Conservation (phyloP, 371 early-diverging fungal species). For the Apophysomyces elegans region DNA sequence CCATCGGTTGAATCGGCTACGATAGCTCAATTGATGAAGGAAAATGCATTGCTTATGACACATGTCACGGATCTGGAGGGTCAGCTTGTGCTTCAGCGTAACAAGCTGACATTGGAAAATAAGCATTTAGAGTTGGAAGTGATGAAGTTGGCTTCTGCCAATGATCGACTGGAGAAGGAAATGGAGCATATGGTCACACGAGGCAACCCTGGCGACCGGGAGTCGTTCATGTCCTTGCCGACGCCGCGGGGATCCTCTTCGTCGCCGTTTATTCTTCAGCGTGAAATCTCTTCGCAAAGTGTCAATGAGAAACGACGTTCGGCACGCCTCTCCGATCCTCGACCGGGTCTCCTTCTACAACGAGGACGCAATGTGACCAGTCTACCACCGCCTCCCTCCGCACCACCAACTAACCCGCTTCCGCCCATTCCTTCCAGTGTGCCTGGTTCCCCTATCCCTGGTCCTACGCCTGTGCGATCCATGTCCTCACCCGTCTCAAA, state of each 20-base stretch:
- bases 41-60: slow-evolving; percentile 38
- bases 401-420: slow-evolving; percentile 1
- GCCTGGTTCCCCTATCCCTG: background rate
- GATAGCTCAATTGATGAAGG: slow-evolving; percentile 32
- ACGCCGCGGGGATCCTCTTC: background rate
- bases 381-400: background rate
- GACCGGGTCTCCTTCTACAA: background rate
- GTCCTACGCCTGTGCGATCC: background rate
- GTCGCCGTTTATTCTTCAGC: background rate
- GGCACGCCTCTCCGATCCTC: background rate
- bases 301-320: background rate
- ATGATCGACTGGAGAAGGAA: slow-evolving; percentile 55
- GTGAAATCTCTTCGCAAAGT: background rate
- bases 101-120: slow-evolving; percentile 39
- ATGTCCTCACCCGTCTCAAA: background rate
- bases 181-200: slow-evolving; percentile 50
- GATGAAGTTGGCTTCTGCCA: slow-evolving; percentile 48
- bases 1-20: slow-evolving; percentile 19
- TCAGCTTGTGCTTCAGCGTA: slow-evolving; percentile 41
- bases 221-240: background rate
- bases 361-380: background rate
- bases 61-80: slow-evolving; percentile 46
- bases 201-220: slow-evolving; percentile 16
- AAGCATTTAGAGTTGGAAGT: slow-evolving; percentile 49
- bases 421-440: slow-evolving; percentile 1